Evolutionary conservation across 805 yeast genomes (phyloP).

Genomic region (Hanseniaspora vineae): DNA sequence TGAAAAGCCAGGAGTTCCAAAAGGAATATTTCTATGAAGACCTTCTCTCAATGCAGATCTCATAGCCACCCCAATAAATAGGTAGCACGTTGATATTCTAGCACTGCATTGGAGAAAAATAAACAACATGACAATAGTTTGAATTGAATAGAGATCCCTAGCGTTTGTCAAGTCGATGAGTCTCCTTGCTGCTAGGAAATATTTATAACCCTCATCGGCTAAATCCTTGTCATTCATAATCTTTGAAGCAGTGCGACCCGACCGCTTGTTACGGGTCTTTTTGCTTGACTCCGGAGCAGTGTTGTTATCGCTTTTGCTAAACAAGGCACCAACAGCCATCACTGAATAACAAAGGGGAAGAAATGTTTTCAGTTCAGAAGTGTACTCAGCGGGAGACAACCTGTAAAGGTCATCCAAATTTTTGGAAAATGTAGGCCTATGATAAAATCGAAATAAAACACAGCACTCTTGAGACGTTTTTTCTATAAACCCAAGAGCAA

Average conservation of each 20-base stretch:
- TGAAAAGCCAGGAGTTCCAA: constrained; percentile 29
- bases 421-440: constrained; percentile 66
- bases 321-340: constrained; percentile 77
- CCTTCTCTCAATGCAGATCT: constrained; percentile 81
- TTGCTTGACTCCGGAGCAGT: too few species aligned
- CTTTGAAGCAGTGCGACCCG: too few species aligned
- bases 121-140: constrained; percentile 76
- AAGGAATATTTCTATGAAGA: constrained; percentile 59
- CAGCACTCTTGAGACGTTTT: constrained; percentile 83
- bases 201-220: constrained; percentile 61
- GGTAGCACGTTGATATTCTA: constrained; percentile 75
- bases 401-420: constrained; percentile 68
- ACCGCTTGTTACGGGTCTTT: too few species aligned
- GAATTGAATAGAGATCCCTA: constrained; percentile 69
- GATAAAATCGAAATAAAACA: constrained; percentile 72
- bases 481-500: constrained; percentile 59
- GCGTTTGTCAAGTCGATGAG: constrained; percentile 80
- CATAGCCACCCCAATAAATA: constrained; percentile 81
- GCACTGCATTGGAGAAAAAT: constrained; percentile 85
- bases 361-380: constrained; percentile 67
- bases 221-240: constrained; percentile 21
- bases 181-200: constrained; percentile 75
- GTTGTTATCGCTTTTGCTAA: constrained; percentile 27
- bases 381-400: constrained; percentile 62
- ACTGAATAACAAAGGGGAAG: constrained; percentile 74